Evolutionary conservation across 2,329 filamentous ascomycete genomes (phyloP).

Genomic region (Epichloe scottii): DNA sequence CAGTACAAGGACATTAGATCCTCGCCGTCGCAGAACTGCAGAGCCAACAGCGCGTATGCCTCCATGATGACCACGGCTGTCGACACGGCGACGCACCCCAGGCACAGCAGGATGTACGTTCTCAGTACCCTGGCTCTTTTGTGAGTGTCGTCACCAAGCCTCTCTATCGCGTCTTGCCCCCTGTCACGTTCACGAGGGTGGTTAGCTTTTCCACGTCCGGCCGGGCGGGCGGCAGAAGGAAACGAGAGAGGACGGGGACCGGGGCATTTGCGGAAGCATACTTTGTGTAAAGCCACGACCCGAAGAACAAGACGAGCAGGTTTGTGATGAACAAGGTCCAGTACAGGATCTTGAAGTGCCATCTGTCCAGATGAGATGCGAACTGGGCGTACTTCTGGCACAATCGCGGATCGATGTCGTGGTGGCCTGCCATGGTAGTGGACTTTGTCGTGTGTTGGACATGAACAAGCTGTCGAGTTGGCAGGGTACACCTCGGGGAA

Average conservation of each 20-base stretch:
- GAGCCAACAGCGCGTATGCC: slow-evolving; percentile 37
- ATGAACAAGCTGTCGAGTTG: too few species aligned
- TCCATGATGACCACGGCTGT: slow-evolving; percentile 38
- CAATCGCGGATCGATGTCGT: slow-evolving; percentile 16
- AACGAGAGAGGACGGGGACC: neutral
- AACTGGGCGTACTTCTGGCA: slow-evolving; percentile 31
- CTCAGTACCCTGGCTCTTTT: slow-evolving; percentile 24
- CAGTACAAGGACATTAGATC: slow-evolving; percentile 48
- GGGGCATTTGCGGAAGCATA: slow-evolving; percentile 13
- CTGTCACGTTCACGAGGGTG: slow-evolving; percentile 9
- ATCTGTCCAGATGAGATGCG: slow-evolving; percentile 26
- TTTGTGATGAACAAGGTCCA: slow-evolving; percentile 34
- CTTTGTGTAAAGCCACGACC: slow-evolving; percentile 29
- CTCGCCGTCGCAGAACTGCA: slow-evolving; percentile 49
- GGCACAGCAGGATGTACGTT: slow-evolving; percentile 30
- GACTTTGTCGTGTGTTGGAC: neutral
- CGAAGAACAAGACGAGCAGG: slow-evolving; percentile 30
- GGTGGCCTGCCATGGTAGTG: neutral
- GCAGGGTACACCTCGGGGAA: too few species aligned
- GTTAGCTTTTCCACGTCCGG: neutral
- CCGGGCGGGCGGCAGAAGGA: neutral
- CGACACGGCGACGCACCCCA: slow-evolving; percentile 31
- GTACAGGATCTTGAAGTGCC: slow-evolving; percentile 33
- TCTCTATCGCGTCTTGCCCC: slow-evolving; percentile 25
- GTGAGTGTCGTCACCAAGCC: slow-evolving; percentile 17